Base-by-base conservation (phyloP, 2,329 filamentous ascomycete species). In the Grosmannia clavigera region DNA sequence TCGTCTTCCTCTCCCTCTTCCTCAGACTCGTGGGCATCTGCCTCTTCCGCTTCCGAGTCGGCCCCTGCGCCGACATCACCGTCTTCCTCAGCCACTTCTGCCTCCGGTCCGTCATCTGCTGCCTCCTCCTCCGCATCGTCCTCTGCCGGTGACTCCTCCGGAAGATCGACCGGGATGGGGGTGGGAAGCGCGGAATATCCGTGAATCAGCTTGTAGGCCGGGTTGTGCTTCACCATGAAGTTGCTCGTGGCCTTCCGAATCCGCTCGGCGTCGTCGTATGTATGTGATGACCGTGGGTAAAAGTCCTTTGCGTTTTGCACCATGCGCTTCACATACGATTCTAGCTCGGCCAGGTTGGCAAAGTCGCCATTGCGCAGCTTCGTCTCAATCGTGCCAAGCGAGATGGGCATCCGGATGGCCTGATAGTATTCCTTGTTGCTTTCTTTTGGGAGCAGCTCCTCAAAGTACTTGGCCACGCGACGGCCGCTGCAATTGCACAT, bases 281-380 rank as follows among this genome's bases (percentile, higher is more conserved):
- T 79, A 61, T 83, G 75, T 0, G 88, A 90, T 52, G 80, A 81
- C 66, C 86, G 86, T 62, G 85, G 79, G 68, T 92, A 92, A 73
- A 84, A 94, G 59, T 90, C 85, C 71, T 95, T 95, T 43, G 88
- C 89, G 68, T 95, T 96, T 64, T 84, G 81, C 60, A 95, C 87
- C 80, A 96, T 88, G 64, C 90, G 85, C 76, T 94, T 95, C 69
- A 92, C 82, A 70, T 92, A 92, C 68, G 87, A 86, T 72, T 96
- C 91, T 14, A 96, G 76, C 57, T 86, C 79, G 6, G 88, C 84
- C 56, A 96, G 78, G 58, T 75, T 87, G 16, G 79, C 70, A 69
- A 95, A 95, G 64, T 85, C 81, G 66, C 81, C 76, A 57, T 82
- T 78, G 58, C 82, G 79, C 57, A 96, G 78, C 72, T 90, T 92